Evolutionary conservation across 805 yeast genomes (phyloP).

Genomic region (Komagataella populi): DNA sequence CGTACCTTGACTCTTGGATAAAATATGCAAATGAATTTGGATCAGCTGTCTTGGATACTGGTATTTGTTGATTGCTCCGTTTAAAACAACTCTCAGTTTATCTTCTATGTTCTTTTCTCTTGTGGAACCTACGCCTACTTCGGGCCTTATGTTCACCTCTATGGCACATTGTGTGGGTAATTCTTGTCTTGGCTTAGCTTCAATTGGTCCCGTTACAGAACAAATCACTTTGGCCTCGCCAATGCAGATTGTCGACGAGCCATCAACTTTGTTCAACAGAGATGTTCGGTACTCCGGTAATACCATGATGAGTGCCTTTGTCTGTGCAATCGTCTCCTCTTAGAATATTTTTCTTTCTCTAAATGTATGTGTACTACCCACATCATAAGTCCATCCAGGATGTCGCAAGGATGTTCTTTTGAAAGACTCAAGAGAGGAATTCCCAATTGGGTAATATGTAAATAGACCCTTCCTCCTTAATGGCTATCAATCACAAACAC

Average conservation of each 20-base stretch:
- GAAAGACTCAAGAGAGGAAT: background rate
- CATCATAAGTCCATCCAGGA: background rate
- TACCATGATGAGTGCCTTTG: background rate
- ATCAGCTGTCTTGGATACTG: conserved; percentile 70
- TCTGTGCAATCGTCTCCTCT: background rate
- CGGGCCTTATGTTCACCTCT: conserved; percentile 71
- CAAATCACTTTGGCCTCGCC: conserved; percentile 47
- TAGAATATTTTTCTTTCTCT: background rate
- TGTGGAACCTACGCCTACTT: conserved; percentile 55
- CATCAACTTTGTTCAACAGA: conserved; percentile 54
- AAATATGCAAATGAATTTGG: conserved; percentile 53
- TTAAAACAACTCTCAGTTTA: conserved; percentile 46
- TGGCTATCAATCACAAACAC: background rate
- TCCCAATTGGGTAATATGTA: background rate
- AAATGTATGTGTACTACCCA: background rate
- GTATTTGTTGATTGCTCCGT: conserved; percentile 43
- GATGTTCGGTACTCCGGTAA: background rate
- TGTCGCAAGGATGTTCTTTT: background rate
- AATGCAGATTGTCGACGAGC: conserved; percentile 51
- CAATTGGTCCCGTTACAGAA: conserved; percentile 87
- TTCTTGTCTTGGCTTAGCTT: conserved; percentile 73
- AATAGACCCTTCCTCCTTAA: background rate
- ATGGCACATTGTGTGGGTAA: conserved; percentile 64
- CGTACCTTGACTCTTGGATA: conserved; percentile 35
- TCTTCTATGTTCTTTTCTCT: conserved; percentile 71